Conservation (phyloP, 2,329 filamentous ascomycete genomes). For the Epichloe amarillans region DNA sequence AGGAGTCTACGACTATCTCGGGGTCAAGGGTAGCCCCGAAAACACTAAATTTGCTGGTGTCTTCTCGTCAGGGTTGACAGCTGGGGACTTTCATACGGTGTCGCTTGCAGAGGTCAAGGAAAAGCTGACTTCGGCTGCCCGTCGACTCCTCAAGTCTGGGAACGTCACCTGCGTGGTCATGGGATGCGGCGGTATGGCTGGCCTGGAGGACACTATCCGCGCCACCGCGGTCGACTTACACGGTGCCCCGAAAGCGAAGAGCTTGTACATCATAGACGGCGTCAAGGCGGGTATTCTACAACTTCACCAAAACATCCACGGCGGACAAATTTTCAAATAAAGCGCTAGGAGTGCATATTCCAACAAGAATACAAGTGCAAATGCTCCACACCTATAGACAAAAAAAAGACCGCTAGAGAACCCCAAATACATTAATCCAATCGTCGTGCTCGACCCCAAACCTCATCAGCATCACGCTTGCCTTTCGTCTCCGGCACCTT, state of each 20-base stretch:
- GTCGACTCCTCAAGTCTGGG: conserved; percentile 43
- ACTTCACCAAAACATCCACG: conserved; percentile 40
- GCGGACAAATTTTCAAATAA: conserved; percentile 24
- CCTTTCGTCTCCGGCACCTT: conserved; percentile 81
- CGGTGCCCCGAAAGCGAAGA: conserved; percentile 5
- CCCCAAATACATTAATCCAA: conserved; percentile 27
- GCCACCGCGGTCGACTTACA: conserved; percentile 48
- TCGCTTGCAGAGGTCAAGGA: conserved; percentile 47
- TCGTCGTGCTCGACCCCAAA: conserved; percentile 62
- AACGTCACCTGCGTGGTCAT: conserved; percentile 59
- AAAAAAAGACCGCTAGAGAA: background rate
- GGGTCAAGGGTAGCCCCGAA: conserved; percentile 22
- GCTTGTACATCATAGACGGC: conserved; percentile 58
- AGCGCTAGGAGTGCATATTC: background rate
- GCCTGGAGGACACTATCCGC: conserved; percentile 64
- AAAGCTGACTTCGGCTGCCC: conserved; percentile 58
- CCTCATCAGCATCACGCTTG: conserved; percentile 71
- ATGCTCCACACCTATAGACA: background rate
- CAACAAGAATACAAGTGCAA: background rate
- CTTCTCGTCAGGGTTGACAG: conserved; percentile 67
- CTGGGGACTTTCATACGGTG: conserved; percentile 64
- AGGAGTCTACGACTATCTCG: conserved; percentile 54
- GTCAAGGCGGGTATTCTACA: conserved; percentile 56
- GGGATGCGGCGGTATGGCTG: conserved; percentile 86
- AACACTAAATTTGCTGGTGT: conserved; percentile 59